A percentile compares a stretch with the other conserved stretches of the same genome.
phyloP scores from a whole-genome alignment of 805 yeast genomes.

The Yarrowia sp. region DNA sequence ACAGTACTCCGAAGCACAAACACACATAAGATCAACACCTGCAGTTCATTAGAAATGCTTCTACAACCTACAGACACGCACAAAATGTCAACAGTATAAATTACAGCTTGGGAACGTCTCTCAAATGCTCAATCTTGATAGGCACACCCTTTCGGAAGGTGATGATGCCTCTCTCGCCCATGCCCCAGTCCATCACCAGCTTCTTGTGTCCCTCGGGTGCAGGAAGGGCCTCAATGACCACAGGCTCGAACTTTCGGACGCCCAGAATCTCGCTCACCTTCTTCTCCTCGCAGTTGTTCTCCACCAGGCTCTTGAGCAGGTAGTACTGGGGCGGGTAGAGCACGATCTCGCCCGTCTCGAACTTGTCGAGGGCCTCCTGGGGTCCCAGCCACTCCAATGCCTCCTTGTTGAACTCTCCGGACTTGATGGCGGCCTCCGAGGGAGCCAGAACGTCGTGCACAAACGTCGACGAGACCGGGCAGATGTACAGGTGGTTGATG shows the following conservation, averaged over 20 bases:
- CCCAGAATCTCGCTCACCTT: conserved; percentile 28
- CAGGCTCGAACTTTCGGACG: conserved; percentile 32
- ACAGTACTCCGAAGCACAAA: too few species aligned
- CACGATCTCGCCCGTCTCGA: conserved; percentile 30
- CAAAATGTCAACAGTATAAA: too few species aligned
- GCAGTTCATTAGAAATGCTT: too few species aligned
- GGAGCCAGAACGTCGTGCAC: conserved; percentile 5
- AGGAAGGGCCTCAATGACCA: conserved; percentile 26
- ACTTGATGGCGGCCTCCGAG: conserved; percentile 14
- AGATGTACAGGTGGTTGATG: conserved; percentile 36
- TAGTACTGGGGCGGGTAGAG: conserved; percentile 40
- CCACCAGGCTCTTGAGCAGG: conserved; percentile 30
- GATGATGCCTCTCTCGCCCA: conserved; percentile 32
- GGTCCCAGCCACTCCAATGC: conserved; percentile 37
- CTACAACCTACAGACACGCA: too few species aligned
- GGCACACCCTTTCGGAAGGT: conserved; percentile 24
- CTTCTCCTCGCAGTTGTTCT: conserved; percentile 10
- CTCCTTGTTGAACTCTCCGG: conserved; percentile 20
- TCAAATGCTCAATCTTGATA: conserved; percentile 8
- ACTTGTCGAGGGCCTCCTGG: conserved; percentile 31
- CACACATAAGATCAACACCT: too few species aligned
- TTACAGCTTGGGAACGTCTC: background rate
- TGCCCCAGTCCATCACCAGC: conserved; percentile 34
- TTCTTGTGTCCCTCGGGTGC: conserved; percentile 27
- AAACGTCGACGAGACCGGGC: conserved; percentile 29